Percentiles rank a stretch among this genome's conserved stretches.
Evolutionary conservation across 2,329 filamentous ascomycete species (phyloP).

Genomic region (Aureobasidium namibiae): DNA sequence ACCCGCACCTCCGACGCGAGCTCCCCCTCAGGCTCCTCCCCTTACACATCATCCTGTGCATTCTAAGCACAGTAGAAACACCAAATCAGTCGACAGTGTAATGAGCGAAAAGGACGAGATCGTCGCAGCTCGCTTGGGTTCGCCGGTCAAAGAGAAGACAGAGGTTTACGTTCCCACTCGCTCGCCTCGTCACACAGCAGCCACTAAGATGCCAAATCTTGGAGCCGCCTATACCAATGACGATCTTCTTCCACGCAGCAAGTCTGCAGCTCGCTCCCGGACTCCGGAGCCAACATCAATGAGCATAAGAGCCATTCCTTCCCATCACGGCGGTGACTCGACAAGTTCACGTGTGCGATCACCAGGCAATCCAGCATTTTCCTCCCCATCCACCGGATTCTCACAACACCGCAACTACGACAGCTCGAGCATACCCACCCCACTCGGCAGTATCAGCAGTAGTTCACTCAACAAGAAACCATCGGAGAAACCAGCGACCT

Average conservation of each 20-base stretch:
- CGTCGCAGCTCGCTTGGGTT: conserved; percentile 18
- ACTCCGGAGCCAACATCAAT: background rate
- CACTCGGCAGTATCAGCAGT: conserved; percentile 1
- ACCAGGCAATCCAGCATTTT: background rate
- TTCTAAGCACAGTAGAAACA: background rate
- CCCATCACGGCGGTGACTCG: background rate
- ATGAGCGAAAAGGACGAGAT: conserved; percentile 16
- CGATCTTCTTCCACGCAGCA: conserved; percentile 13
- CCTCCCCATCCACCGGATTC: background rate
- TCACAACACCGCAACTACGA: conserved; percentile 11
- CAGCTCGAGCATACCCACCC: conserved; percentile 3
- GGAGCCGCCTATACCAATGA: conserved; percentile 9
- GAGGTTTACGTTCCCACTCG: conserved; percentile 16
- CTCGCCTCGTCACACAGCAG: conserved; percentile 10
- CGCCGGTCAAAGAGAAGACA: conserved; percentile 17
- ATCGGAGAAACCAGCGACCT: conserved; percentile 5
- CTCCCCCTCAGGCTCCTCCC: background rate
- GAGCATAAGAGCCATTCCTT: background rate
- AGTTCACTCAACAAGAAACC: conserved; percentile 17
- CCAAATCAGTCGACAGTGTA: conserved; percentile 5
- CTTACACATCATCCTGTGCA: background rate
- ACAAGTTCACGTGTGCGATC: background rate
- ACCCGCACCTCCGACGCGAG: conserved; percentile 4
- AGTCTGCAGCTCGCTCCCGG: background rate
- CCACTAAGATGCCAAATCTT: background rate